Evolutionary conservation across 768 basidiomycete species (phyloP).

Genomic region (Tubosaeta sp.): DNA sequence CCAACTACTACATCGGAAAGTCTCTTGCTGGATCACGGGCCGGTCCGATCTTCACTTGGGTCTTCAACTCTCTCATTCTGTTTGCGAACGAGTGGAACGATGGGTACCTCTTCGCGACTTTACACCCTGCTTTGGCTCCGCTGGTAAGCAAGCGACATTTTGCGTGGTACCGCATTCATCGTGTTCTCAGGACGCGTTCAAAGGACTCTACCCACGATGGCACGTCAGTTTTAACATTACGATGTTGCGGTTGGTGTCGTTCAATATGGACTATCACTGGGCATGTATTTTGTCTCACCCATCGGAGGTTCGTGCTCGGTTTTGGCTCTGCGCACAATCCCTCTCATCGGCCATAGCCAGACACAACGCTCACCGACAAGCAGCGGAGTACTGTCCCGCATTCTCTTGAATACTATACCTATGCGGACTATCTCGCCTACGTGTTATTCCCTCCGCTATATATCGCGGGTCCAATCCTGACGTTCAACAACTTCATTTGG

Average conservation of each 20-base stretch:
- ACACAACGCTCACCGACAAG: conserved; percentile 45
- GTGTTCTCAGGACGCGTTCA: conserved; percentile 50
- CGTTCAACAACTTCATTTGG: conserved; percentile 93
- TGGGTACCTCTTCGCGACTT: conserved; percentile 64
- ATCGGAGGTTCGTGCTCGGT: conserved; percentile 39
- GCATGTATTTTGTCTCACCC: conserved; percentile 43
- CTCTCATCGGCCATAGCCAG: conserved; percentile 21
- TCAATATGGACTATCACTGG: conserved; percentile 93
- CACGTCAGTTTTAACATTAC: conserved; percentile 93
- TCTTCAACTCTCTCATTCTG: conserved; percentile 68
- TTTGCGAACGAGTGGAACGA: conserved; percentile 71
- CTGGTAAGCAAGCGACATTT: conserved; percentile 47
- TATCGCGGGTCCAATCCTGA: conserved; percentile 93
- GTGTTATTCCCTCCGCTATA: conserved; percentile 91
- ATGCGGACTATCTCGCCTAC: conserved; percentile 75
- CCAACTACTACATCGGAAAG: conserved; percentile 67
- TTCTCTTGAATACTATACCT: conserved; percentile 55
- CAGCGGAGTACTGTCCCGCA: conserved; percentile 58
- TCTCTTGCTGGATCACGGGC: conserved; percentile 37
- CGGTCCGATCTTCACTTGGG: conserved; percentile 63
- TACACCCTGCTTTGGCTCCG: conserved; percentile 51
- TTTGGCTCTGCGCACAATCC: not conserved
- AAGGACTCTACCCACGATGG: conserved; percentile 89
- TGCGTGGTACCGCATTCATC: conserved; percentile 3
- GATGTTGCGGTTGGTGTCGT: conserved; percentile 89